Conservation (phyloP, 139 green algal genomes). For the Eudorina sp. region DNA sequence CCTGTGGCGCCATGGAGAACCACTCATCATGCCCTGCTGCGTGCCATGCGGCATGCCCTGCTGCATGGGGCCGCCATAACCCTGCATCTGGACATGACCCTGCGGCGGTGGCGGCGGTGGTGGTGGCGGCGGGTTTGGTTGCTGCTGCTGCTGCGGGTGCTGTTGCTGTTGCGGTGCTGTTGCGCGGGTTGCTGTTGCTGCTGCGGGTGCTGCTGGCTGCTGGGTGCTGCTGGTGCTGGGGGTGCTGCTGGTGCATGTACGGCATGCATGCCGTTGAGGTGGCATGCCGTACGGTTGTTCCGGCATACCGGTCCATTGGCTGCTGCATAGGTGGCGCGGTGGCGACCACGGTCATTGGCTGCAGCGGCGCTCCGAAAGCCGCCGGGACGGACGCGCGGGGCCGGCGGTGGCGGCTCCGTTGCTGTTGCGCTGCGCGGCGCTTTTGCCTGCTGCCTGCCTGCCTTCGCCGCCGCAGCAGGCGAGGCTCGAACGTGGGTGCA, state of each 20-base stretch:
- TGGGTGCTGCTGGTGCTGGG: too few relatives aligned
- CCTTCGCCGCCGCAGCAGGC: background rate
- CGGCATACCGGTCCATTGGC: too few relatives aligned
- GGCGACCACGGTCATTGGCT: background rate
- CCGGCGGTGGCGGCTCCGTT: background rate
- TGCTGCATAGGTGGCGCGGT: too few relatives aligned
- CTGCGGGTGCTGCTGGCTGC: too few relatives aligned
- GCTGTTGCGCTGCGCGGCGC: background rate
- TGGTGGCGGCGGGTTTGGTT: background rate
- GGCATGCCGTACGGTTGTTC: background rate
- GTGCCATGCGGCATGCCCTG: background rate
- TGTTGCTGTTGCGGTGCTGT: too few relatives aligned
- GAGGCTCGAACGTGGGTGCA: conserved; percentile 33
- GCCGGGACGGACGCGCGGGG: background rate
- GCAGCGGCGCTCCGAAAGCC: conserved; percentile 16
- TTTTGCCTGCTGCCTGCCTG: background rate
- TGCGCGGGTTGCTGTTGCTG: too few relatives aligned
- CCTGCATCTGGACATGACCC: background rate
- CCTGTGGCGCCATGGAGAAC: background rate
- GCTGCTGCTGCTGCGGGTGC: too few relatives aligned
- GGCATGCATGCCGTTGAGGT: background rate
- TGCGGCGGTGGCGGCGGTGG: background rate
- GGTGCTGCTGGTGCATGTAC: background rate
- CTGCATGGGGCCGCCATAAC: background rate
- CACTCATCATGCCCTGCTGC: background rate